phyloP scores from a whole-genome alignment of 2,329 filamentous ascomycete genomes.

The Neonectria magnoliae region DNA sequence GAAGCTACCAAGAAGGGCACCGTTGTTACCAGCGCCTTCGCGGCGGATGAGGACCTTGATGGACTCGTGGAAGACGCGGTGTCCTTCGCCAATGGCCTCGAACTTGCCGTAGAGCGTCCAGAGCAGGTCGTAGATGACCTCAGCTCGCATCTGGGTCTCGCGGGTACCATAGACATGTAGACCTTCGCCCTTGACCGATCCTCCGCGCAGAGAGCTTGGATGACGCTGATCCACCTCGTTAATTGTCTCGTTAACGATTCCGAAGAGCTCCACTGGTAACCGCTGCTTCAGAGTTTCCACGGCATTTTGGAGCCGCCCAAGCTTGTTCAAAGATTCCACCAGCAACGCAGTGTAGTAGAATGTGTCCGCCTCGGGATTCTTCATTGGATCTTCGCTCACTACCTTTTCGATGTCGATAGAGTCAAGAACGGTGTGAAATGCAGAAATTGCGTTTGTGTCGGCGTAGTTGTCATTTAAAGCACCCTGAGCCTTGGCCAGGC shows the following conservation, averaged over 20 bases:
- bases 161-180: slow-evolving; percentile 72
- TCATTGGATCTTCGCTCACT: slow-evolving; percentile 85
- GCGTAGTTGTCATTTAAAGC: slow-evolving; percentile 59
- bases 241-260: slow-evolving; percentile 93
- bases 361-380: slow-evolving; percentile 94
- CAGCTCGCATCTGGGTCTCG: slow-evolving; percentile 79
- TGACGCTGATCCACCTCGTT: slow-evolving; percentile 93
- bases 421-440: slow-evolving; percentile 70
- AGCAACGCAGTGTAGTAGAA: slow-evolving; percentile 92
- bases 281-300: slow-evolving; percentile 93
- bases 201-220: slow-evolving; percentile 78
- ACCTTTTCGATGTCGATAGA: slow-evolving; percentile 67
- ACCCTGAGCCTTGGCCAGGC: slow-evolving; percentile 74
- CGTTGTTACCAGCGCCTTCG: slow-evolving; percentile 74
- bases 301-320: slow-evolving; percentile 85
- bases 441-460: slow-evolving; percentile 57
- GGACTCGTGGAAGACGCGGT: slow-evolving; percentile 92
- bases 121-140: slow-evolving; percentile 89
- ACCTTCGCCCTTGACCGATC: slow-evolving; percentile 62
- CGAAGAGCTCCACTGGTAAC: slow-evolving; percentile 91
- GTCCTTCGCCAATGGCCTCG: slow-evolving; percentile 94
- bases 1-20: slow-evolving; percentile 83
- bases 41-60: slow-evolving; percentile 86
- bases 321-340: slow-evolving; percentile 88
- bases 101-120: slow-evolving; percentile 97